These are phyloP conservation scores for Nemania sp. DNA, from an alignment of 2,329 filamentous ascomycete species.

Conservation along the genomic window DNA sequence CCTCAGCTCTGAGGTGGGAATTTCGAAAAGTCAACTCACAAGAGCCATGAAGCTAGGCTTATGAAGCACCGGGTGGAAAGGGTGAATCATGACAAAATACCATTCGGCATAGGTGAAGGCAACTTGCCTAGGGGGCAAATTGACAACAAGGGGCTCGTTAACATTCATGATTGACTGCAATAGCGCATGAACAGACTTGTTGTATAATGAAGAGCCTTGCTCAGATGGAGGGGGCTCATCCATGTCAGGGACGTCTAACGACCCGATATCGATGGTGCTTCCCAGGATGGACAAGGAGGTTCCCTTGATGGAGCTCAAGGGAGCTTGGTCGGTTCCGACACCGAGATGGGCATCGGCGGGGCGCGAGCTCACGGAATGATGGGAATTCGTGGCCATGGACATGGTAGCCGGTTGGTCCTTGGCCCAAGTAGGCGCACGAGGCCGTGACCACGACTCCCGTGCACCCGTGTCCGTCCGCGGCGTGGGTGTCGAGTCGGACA, in stretches of 20 bases:
- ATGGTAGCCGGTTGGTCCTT: constrained; percentile 36
- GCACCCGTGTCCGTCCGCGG: constrained; percentile 34
- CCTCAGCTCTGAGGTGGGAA: constrained; percentile 2
- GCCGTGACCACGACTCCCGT: constrained; percentile 44
- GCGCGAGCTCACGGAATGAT: constrained; percentile 45
- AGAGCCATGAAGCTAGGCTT: constrained; percentile 72
- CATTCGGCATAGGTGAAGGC: constrained; percentile 72
- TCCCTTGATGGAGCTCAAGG: constrained; percentile 74
- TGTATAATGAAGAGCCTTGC: constrained; percentile 57
- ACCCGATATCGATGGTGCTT: constrained; percentile 77
- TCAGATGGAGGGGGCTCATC: constrained; percentile 60
- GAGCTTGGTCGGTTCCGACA: constrained; percentile 64
- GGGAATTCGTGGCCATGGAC: constrained; percentile 33
- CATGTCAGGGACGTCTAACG: constrained; percentile 69
- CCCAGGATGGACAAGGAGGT: constrained; percentile 79
- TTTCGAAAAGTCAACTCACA: constrained; percentile 50
- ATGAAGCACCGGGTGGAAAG: constrained; percentile 77
- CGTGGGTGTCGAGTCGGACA: constrained; percentile 30
- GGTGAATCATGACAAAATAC: constrained; percentile 74
- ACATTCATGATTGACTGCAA: constrained; percentile 67
- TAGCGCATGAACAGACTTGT: constrained; percentile 74
- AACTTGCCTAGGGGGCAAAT: constrained; percentile 66
- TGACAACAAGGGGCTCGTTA: constrained; percentile 59
- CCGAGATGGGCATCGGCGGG: constrained; percentile 69
- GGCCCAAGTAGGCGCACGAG: constrained; percentile 44